These are phyloP conservation scores for Sanghuangporus sanghuang DNA, from an alignment of 1,284 basidiomycete genomes.

Conservation along the genomic window DNA sequence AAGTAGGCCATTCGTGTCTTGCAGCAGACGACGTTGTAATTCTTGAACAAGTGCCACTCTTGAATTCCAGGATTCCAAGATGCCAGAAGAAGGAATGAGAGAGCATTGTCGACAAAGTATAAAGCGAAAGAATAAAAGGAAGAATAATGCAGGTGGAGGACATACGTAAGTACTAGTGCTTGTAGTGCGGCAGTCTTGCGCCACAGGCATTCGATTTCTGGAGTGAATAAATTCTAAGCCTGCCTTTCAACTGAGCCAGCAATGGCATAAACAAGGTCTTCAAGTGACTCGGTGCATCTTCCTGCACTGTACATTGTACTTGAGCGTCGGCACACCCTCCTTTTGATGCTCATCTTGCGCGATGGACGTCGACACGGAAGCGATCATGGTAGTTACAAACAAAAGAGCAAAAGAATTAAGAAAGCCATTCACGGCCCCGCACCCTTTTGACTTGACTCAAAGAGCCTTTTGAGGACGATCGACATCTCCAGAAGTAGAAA, in stretches of 20 bases:
- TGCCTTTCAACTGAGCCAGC: neutral
- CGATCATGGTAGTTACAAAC: neutral
- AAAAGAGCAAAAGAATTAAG: neutral
- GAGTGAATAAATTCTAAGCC: no score
- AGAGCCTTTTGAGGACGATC: neutral
- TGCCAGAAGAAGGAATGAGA: neutral
- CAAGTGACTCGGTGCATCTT: neutral
- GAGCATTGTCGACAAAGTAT: neutral
- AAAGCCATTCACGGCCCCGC: neutral
- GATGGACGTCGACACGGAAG: no score
- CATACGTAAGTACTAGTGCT: no score
- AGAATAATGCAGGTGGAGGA: neutral
- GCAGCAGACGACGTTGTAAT: no score
- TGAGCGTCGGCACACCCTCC: neutral
- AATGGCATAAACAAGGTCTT: neutral
- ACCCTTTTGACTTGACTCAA: neutral
- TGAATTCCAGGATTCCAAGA: no score
- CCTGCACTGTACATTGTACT: neutral
- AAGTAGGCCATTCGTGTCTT: neutral
- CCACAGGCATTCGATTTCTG: no score
- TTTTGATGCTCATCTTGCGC: neutral
- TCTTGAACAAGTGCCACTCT: no score
- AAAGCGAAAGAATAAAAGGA: neutral
- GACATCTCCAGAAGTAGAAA: no score
- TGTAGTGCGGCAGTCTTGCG: no score